phyloP scores from a whole-genome alignment of 2,329 filamentous ascomycete species.

The Diaporthe citrichinensis region DNA sequence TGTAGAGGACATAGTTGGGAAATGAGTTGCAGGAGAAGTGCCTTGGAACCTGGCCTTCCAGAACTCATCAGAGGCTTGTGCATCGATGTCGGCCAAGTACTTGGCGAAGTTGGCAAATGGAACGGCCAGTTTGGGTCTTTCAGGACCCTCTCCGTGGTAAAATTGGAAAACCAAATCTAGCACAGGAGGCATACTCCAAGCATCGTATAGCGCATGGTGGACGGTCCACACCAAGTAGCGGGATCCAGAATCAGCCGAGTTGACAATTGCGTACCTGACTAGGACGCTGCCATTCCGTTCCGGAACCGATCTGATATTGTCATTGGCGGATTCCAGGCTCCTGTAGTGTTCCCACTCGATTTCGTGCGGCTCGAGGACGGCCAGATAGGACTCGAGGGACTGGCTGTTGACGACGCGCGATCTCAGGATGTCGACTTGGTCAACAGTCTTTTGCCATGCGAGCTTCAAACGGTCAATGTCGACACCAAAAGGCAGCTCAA shows the following conservation, averaged over 20 bases:
- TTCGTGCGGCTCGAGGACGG: neutral
- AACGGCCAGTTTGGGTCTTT: neutral
- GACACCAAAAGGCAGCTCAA: neutral
- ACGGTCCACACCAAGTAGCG: slow-evolving; percentile 53
- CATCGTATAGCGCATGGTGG: slow-evolving; percentile 71
- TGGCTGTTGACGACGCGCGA: slow-evolving; percentile 3
- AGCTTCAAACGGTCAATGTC: slow-evolving; percentile 1
- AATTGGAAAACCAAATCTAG: slow-evolving; percentile 64
- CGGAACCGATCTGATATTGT: neutral
- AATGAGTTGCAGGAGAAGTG: slow-evolving; percentile 8
- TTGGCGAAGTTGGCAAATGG: slow-evolving; percentile 19
- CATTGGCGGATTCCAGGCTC: neutral
- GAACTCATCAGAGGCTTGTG: slow-evolving; percentile 8
- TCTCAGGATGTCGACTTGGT: slow-evolving; percentile 11
- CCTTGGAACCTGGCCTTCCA: slow-evolving; percentile 15
- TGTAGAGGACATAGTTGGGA: slow-evolving; percentile 3
- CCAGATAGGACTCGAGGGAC: slow-evolving; percentile 10
- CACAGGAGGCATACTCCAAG: slow-evolving; percentile 67
- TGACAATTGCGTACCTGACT: slow-evolving; percentile 8
- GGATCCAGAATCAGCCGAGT: neutral
- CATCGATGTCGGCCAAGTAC: slow-evolving; percentile 18
- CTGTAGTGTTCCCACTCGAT: neutral
- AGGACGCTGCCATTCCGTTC: neutral
- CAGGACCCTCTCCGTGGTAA: slow-evolving; percentile 46
- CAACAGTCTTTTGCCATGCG: slow-evolving; percentile 2